These are phyloP conservation scores for Arxiozyma bovina DNA, from an alignment of 1,139 yeast genomes.

Conservation along the genomic window DNA sequence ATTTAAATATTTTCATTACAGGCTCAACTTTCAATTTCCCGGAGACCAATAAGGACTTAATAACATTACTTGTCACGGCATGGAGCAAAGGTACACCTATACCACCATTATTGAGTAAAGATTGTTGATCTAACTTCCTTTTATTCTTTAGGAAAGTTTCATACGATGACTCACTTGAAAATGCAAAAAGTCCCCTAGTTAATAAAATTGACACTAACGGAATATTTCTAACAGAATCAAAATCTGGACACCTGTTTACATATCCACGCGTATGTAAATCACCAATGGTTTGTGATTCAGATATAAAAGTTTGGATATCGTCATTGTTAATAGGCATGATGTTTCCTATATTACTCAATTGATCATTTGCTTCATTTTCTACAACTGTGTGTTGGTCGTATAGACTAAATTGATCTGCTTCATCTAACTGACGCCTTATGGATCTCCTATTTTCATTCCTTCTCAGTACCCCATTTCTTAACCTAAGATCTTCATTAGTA, in stretches of 20 bases:
- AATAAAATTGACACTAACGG: constrained; percentile 28
- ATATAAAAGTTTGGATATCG: constrained; percentile 17
- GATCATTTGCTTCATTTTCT: background rate
- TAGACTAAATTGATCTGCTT: background rate
- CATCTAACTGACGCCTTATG: background rate
- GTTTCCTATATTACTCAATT: constrained; percentile 13
- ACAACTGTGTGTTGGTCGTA: background rate
- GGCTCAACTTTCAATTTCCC: constrained; percentile 19
- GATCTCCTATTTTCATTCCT: background rate
- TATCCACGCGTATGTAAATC: constrained; percentile 22
- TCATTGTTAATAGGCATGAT: background rate
- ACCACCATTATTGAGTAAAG: constrained; percentile 10
- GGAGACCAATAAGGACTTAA: constrained; percentile 24
- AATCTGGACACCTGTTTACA: constrained; percentile 25
- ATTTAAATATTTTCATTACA: constrained; percentile 27
- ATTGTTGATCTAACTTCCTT: constrained; percentile 20
- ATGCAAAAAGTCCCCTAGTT: constrained; percentile 28
- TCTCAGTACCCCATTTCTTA: background rate
- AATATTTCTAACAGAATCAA: constrained; percentile 21
- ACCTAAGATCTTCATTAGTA: background rate
- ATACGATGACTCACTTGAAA: constrained; percentile 30
- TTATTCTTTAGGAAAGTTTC: constrained; percentile 22
- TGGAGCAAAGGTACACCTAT: constrained; percentile 33
- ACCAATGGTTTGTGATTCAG: constrained; percentile 24
- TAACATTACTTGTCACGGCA: constrained; percentile 23